Evolutionary conservation across 2,329 filamentous ascomycete species (phyloP).

Genomic region (Aspergillus piperis): DNA sequence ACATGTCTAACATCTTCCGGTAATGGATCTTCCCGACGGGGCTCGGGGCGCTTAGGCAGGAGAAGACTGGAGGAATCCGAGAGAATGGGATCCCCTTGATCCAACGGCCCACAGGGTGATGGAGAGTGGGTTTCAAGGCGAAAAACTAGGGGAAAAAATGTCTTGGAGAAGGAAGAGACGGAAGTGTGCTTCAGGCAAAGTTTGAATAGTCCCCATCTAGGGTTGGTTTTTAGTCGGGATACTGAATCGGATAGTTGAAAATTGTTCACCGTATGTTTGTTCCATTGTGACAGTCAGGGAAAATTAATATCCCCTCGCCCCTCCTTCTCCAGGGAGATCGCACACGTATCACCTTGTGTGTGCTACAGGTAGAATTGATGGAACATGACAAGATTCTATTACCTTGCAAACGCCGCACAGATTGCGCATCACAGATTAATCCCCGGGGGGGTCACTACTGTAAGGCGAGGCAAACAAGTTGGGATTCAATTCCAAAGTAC

Average conservation of each 20-base stretch:
- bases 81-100: conserved; percentile 1
- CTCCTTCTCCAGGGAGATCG: not conserved
- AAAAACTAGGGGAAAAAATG: not conserved
- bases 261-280: conserved; percentile 7
- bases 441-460: not conserved
- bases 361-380: conserved; percentile 3
- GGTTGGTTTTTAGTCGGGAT: conserved; percentile 3
- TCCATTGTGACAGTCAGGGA: not conserved
- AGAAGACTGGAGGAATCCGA: conserved; percentile 5
- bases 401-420: not conserved
- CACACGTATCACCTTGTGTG: conserved; percentile 5
- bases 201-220: not conserved
- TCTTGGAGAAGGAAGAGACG: not conserved
- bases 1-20: conserved; percentile 1
- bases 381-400: not conserved
- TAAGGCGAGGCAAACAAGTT: not conserved
- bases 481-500: not conserved
- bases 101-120: conserved; percentile 3
- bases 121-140: not conserved
- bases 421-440: not conserved
- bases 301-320: conserved; percentile 1
- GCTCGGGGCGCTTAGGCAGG: not conserved
- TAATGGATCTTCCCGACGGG: conserved; percentile 4
- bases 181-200: not conserved
- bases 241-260: not conserved